Conservation (phyloP, 345 rosid genomes). For the Eucalyptus decipiens region DNA sequence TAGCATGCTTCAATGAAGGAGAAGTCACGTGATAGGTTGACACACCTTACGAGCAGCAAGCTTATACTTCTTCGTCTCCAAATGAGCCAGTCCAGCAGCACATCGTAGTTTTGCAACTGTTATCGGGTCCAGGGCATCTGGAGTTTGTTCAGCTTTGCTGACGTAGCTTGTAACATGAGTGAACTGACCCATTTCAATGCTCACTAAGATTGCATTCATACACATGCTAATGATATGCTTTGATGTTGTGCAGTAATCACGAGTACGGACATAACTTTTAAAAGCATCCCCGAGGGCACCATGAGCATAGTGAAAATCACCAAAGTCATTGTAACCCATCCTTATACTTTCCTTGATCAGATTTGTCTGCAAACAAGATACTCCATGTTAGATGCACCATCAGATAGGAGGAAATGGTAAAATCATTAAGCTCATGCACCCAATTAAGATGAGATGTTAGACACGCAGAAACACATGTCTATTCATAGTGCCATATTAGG, state of each 20-base stretch:
- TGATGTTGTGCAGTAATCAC: slow-evolving; percentile 95
- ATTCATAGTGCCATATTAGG: neutral
- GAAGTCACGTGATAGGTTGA: neutral
- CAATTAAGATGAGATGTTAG: neutral
- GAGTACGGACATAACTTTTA: slow-evolving; percentile 78
- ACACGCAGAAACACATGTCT: neutral
- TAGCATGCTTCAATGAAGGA: neutral
- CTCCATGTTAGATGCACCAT: neutral
- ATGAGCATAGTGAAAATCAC: slow-evolving; percentile 85
- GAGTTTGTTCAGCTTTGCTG: slow-evolving; percentile 87
- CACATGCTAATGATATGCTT: slow-evolving; percentile 95
- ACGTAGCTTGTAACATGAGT: slow-evolving; percentile 88
- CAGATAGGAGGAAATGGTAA: neutral
- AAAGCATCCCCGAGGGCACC: slow-evolving; percentile 89
- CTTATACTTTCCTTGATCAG: slow-evolving; percentile 94
- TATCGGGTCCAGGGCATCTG: slow-evolving; percentile 56
- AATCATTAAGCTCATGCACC: neutral
- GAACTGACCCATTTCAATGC: slow-evolving; percentile 98
- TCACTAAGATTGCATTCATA: slow-evolving; percentile 85
- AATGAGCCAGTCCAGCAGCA: slow-evolving; percentile 92
- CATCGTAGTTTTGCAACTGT: slow-evolving; percentile 64
- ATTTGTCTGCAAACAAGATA: slow-evolving; percentile 57
- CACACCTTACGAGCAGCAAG: slow-evolving; percentile 96
- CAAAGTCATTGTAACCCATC: slow-evolving; percentile 98
- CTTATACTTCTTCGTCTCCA: slow-evolving; percentile 84